These are phyloP conservation scores for Smallanthus sonchifolius DNA, from an alignment of 129 eudicot genomes.

Conservation along the genomic window DNA sequence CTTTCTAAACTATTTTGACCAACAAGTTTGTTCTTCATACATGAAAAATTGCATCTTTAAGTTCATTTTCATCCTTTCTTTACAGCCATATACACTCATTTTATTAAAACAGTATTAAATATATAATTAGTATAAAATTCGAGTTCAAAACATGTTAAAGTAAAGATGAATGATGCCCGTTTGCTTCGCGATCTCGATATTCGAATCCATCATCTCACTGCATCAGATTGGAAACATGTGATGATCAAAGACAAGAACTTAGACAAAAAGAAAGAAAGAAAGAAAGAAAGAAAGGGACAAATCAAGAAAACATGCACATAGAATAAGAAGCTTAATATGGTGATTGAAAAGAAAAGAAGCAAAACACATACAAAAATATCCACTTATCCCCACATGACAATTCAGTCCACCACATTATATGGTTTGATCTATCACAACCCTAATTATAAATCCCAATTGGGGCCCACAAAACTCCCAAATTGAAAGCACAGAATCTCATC, in stretches of 20 bases:
- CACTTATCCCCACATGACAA: constrained; percentile 31
- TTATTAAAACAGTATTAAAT: too few species aligned
- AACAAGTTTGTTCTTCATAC: neutral
- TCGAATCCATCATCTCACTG: neutral
- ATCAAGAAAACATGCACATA: constrained; percentile 21
- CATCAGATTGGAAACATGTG: neutral
- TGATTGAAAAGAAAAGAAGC: constrained; percentile 20
- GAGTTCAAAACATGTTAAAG: neutral
- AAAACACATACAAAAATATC: constrained; percentile 22
- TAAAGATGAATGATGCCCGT: neutral
- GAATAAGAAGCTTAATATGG: constrained; percentile 14
- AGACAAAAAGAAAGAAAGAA: constrained; percentile 14
- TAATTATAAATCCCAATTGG: constrained; percentile 15
- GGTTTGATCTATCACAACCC: constrained; percentile 18
- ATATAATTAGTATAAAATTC: neutral
- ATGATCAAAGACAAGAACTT: constrained; percentile 18
- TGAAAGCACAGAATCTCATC: constrained; percentile 23
- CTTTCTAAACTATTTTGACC: neutral
- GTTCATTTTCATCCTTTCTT: neutral
- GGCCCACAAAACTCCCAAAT: constrained; percentile 20
- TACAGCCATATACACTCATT: too few species aligned
- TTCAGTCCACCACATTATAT: constrained; percentile 25
- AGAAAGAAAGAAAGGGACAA: constrained; percentile 22
- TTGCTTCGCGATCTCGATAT: neutral
- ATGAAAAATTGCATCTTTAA: neutral